phyloP scores from a whole-genome alignment of 2,329 filamentous ascomycete genomes.

The Decorospora gaudefroyi region DNA sequence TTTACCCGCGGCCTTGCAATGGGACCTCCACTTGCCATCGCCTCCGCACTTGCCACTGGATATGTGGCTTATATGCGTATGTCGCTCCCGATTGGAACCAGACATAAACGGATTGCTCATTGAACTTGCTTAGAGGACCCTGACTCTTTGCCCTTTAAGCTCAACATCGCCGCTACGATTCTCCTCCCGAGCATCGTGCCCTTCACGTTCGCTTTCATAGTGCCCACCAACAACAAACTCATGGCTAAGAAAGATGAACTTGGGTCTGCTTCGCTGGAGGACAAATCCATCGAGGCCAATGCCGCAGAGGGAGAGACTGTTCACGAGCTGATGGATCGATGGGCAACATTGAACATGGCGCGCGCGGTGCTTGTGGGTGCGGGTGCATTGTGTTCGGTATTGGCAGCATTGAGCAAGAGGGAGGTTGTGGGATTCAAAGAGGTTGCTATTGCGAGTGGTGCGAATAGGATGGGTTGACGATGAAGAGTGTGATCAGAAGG shows the following conservation, averaged over 20 bases:
- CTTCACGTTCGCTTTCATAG: conserved; percentile 57
- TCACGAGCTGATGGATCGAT: conserved; percentile 60
- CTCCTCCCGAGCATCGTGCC: conserved; percentile 56
- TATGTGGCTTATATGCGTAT: conserved; percentile 55
- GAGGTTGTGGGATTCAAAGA: conserved; percentile 35
- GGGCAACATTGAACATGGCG: conserved; percentile 59
- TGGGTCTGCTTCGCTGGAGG: conserved; percentile 43
- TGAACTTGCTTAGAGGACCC: conserved; percentile 36
- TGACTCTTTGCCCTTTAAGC: conserved; percentile 45
- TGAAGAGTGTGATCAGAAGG: too few relatives aligned
- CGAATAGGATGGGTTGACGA: too few relatives aligned
- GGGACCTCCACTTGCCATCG: conserved; percentile 49
- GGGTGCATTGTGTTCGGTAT: conserved; percentile 30
- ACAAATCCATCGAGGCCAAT: conserved; percentile 46
- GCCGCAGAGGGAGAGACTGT: conserved; percentile 52
- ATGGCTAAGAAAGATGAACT: conserved; percentile 51
- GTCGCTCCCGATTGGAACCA: too few relatives aligned
- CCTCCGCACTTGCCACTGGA: conserved; percentile 51
- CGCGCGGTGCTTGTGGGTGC: conserved; percentile 46
- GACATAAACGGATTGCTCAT: too few relatives aligned
- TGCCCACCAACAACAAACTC: conserved; percentile 56
- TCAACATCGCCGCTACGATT: conserved; percentile 55
- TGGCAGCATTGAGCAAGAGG: conserved; percentile 34
- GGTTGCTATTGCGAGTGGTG: too few relatives aligned
- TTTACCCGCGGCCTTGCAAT: conserved; percentile 49